Conservation (phyloP, 805 yeast genomes). For the Clavispora fructus region DNA sequence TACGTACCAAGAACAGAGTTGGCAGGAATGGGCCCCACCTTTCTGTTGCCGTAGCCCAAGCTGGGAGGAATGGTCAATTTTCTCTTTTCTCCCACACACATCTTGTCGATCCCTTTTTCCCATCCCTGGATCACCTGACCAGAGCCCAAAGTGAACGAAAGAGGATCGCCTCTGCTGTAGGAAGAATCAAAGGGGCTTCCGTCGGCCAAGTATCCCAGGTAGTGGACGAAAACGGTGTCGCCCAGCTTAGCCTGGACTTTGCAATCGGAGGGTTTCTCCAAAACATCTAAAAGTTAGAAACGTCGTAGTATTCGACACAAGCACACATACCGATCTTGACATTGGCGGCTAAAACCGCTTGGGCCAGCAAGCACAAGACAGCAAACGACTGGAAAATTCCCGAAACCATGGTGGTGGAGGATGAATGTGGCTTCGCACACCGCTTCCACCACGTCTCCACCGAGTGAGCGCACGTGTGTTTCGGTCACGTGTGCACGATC, state of each 20-base stretch:
- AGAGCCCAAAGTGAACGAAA: slow-evolving; percentile 65
- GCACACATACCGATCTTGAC: slow-evolving; percentile 12
- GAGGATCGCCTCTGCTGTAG: slow-evolving; percentile 55
- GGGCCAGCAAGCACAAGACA: neutral
- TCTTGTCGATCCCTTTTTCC: slow-evolving; percentile 72
- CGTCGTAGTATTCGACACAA: neutral
- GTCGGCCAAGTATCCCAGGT: slow-evolving; percentile 62
- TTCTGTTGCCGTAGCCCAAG: slow-evolving; percentile 72
- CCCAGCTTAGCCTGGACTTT: slow-evolving; percentile 53
- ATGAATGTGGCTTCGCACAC: neutral
- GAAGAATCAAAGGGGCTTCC: slow-evolving; percentile 78
- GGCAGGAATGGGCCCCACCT: slow-evolving; percentile 76
- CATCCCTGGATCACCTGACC: slow-evolving; percentile 86
- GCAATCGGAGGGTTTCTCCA: slow-evolving; percentile 48
- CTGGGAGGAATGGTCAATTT: slow-evolving; percentile 73
- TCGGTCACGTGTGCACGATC: neutral
- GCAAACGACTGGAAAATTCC: neutral
- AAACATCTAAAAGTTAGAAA: slow-evolving; percentile 14
- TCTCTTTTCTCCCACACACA: slow-evolving; percentile 89
- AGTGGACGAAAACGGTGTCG: slow-evolving; percentile 70
- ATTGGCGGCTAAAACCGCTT: slow-evolving; percentile 5
- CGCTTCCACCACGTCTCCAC: neutral
- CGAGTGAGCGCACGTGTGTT: neutral
- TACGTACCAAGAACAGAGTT: slow-evolving; percentile 55
- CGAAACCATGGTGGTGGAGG: neutral